phyloP scores from a whole-genome alignment of 371 early-diverging fungal species.

The Umbelopsis sp. region DNA sequence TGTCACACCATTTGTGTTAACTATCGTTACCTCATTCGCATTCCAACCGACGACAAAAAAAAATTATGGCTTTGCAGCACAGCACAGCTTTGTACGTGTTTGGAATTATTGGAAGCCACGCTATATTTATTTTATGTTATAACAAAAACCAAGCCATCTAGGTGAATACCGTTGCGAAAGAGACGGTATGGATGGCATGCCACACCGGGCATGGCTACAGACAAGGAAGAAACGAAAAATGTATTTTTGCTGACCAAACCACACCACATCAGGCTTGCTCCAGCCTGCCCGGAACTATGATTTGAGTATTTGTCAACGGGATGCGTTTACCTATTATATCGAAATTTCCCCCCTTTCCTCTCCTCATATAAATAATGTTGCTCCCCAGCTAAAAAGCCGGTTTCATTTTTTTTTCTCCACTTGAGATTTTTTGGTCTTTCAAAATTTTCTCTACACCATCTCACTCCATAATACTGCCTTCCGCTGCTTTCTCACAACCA shows the following conservation, averaged over 20 bases:
- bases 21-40: not conserved
- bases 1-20: not conserved
- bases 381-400: not conserved
- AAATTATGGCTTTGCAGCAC: not conserved
- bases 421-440: not conserved
- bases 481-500: not conserved
- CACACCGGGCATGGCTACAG: too few relatives aligned
- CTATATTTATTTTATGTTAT: not conserved
- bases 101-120: not conserved
- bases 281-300: not conserved
- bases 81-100: not conserved
- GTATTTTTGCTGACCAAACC: constrained; percentile 9
- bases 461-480: constrained; percentile 1
- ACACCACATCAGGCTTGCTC: constrained; percentile 15
- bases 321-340: not conserved
- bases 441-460: not conserved
- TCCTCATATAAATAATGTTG: not conserved
- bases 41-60: not conserved
- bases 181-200: too few relatives aligned
- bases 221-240: not conserved
- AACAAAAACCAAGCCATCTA: not conserved
- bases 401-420: not conserved
- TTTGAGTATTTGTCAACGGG: not conserved
- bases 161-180: not conserved
- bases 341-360: constrained; percentile 4